Evolutionary conservation across 2,329 filamentous ascomycete species (phyloP), one percentile per base, ranked within the genome.

Genomic region (Paracamarosporium sp.): DNA sequence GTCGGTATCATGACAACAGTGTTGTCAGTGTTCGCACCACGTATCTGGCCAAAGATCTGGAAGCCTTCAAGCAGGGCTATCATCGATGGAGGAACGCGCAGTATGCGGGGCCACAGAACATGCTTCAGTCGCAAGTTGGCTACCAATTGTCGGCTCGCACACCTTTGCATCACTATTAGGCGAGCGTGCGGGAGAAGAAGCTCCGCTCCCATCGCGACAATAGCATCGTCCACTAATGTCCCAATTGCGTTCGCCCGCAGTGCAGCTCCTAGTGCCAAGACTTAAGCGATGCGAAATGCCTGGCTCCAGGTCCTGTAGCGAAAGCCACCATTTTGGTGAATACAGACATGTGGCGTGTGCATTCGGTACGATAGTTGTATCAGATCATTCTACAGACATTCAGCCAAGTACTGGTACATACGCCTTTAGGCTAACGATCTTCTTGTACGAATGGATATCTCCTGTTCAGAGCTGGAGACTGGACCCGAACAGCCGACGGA

Each of bases 401-500:
- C n/a, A 33, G 44, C 31, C 11, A 38, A 40, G 47, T 38, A 40
- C 47, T 28, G 24, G 25, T 50, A 50, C 47, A 50, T 38, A 13
- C 20, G 24, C 13, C 12, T 28, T 6, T 33, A n/a, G 22, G 24
- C 33, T 27, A 40, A 12, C 13, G 2, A 24, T 12, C 4, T 2
- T 38, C 28, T 27, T 27, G 17, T 27, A 24, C 12, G 24, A 12
- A n/a, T 11, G 25, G 5, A 28, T 28, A 25, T 28, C 6, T 50
- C 22, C 33, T 33, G n/a, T 50, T 22, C 22, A 15, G 20, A 20
- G 47, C 33, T 22, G 24, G 55, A 27, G 17, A 40, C 3, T 41
- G 25, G 24, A 24, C 9, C 55, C 51, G 55, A 57, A 40, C 15
- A 52, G 47, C 54, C 57, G 56, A 56, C 51, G 28, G 51, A 31